phyloP scores from a whole-genome alignment of 768 basidiomycete genomes.

The Pleurotus salmoneostramineus region DNA sequence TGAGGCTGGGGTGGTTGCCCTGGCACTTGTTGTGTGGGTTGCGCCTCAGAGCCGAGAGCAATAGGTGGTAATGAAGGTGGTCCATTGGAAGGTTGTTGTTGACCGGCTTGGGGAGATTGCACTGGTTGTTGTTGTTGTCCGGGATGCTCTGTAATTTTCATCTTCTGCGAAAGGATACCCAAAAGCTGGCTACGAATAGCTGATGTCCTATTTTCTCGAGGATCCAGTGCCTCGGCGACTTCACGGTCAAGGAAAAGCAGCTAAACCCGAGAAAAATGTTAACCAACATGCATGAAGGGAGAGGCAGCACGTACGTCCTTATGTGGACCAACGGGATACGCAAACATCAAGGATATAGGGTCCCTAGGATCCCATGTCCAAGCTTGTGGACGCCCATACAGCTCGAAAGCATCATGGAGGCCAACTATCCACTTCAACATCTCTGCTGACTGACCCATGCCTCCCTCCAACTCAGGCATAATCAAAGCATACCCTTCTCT shows the following conservation, averaged over 20 bases:
- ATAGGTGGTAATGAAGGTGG: conserved; percentile 35
- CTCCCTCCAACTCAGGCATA: conserved; percentile 81
- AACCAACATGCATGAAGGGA: too few species aligned
- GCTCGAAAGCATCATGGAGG: conserved; percentile 79
- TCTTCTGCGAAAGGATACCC: conserved; percentile 58
- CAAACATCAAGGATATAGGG: conserved; percentile 84
- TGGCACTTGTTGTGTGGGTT: conserved; percentile 13
- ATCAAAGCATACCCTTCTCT: conserved; percentile 84
- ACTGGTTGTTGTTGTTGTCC: conserved; percentile 11
- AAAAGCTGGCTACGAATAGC: conserved; percentile 59
- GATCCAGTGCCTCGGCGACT: conserved; percentile 72
- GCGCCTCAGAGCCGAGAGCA: conserved; percentile 5
- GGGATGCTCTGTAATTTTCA: conserved; percentile 37
- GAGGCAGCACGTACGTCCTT: conserved; percentile 80
- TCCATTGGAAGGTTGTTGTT: conserved; percentile 18
- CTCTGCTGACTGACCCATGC: conserved; percentile 63
- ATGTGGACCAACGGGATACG: conserved; percentile 82
- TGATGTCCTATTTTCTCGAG: conserved; percentile 74
- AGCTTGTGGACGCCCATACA: conserved; percentile 83
- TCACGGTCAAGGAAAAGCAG: conserved; percentile 87
- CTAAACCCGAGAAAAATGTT: conserved; percentile 35
- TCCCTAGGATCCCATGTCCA: conserved; percentile 93
- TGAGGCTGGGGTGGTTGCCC: conserved; percentile 9
- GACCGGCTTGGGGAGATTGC: conserved; percentile 24
- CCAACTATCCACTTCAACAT: conserved; percentile 90